Evolutionary conservation across 2,329 filamentous ascomycete genomes (phyloP), one percentile per base, ranked within the genome.

Genomic region (Fusarium burgessii): DNA sequence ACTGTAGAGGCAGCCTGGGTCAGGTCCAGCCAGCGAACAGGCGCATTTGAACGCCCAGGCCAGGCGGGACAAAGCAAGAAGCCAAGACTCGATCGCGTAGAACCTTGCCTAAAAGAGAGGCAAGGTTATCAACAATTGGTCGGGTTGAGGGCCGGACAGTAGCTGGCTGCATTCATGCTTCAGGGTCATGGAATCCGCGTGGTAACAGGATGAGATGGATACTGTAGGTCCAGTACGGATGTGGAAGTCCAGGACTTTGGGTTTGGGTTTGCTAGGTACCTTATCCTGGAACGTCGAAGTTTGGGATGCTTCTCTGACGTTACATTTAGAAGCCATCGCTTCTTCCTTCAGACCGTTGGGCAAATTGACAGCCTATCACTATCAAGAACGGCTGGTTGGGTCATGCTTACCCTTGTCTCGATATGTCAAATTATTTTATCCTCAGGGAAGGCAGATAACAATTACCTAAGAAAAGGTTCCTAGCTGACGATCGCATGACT

Each of bases 41-140:
- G 71, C 74, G 56, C 65, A 75, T 58, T 70, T 61, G 52, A 69
- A 72, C 68, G 73, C 71, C 68, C 51, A 74, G 66, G 57, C 74
- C 71, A 74, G 59, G 47, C 70, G 70, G 74, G 70, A 76, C 61
- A 73, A 76, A 76, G 74, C 62, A 74, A 74, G 55, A 71, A 71
- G 50, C 70, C 65, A 71, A 66, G 62, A 40, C 57, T 47, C 58
- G 70, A 71, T 74, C 58, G 54, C 47, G 56, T 50, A 63, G 62
- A 58, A 59, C 72, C 62, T 72, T 70, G 65, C 73, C 67, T 62
- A 70, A 63, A 73, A 71, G 58, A 64, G 66, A 43, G 51, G 32
- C 20, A 27, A 58, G 43, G 56, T 59, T 25, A 15, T 41, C 27
- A 41, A 47, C 51, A 45, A 76, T 76, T 76, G 73, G 74, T 57